These are phyloP conservation scores for Taphrina wiesneri DNA, from an alignment of 1,139 yeast genomes.

Conservation along the genomic window DNA sequence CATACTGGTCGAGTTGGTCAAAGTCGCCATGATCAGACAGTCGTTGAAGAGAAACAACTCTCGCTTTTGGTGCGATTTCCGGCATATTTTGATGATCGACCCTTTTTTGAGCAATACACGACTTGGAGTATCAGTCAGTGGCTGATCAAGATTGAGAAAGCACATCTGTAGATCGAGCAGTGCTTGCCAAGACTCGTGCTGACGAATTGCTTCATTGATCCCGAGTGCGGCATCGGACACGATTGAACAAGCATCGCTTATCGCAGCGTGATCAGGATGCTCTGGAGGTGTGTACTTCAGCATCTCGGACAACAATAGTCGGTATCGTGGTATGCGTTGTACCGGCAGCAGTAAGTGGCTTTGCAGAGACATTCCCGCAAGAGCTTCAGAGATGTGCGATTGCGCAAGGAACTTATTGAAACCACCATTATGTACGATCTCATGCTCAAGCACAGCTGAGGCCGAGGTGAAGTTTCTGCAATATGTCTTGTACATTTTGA, in stretches of 20 bases:
- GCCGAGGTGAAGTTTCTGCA: slow-evolving; percentile 32
- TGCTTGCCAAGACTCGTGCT: slow-evolving; percentile 18
- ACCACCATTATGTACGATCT: neutral
- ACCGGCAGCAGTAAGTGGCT: slow-evolving; percentile 24
- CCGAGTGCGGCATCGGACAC: slow-evolving; percentile 7
- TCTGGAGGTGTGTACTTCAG: slow-evolving; percentile 9
- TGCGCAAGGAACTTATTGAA: neutral
- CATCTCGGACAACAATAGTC: slow-evolving; percentile 8
- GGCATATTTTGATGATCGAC: slow-evolving; percentile 9
- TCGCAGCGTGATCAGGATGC: neutral
- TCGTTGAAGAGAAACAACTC: slow-evolving; percentile 31
- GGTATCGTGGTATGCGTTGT: slow-evolving; percentile 26
- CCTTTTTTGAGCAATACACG: slow-evolving; percentile 20
- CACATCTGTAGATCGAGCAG: slow-evolving; percentile 3
- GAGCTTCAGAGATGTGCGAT: neutral
- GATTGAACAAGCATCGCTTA: neutral
- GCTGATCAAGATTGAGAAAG: slow-evolving; percentile 17
- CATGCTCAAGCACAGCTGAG: neutral
- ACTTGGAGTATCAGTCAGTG: slow-evolving; percentile 12
- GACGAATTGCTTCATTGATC: slow-evolving; percentile 18
- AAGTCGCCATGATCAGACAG: slow-evolving; percentile 25
- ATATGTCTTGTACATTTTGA: slow-evolving; percentile 26
- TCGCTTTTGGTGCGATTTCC: neutral
- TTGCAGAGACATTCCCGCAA: slow-evolving; percentile 12
- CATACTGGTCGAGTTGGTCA: neutral